Evolutionary conservation across 768 basidiomycete species (phyloP), one percentile per base, ranked within the genome.

Genomic region (Xerocomellus dryophilus): DNA sequence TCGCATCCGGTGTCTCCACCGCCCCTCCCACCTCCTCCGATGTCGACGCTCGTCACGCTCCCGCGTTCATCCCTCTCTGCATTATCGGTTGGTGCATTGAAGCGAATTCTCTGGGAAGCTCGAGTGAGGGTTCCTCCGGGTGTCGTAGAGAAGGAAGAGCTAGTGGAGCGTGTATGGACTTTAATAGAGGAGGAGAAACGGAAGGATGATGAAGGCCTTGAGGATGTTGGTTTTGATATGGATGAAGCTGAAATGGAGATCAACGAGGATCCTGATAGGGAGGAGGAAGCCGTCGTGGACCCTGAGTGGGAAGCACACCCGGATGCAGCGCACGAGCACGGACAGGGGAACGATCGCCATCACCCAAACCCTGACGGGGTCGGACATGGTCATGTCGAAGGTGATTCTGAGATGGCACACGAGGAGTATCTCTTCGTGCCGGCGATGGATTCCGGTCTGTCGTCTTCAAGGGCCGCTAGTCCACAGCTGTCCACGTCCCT

Each of bases 71-170:
- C 77, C 14, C 70, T 95, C n/a, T 67, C 76, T 2, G 69, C 76
- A 4, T 75, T 96, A 14, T 82, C 86, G 7, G 82, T 95, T 50
- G 74, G 82, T 21, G 72, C 78, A n/a, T 75, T 97, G 43, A 97
- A 97, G 67, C 76, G 78, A 2, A 79, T 96, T 18, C 70, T 97
- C 20, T 91, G 84, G 64, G 83, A 83, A 50, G 91, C 94, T 59
- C 92, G 88, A 51, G 89, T 90, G 27, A 76, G 85, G 63, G 66
- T 79, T 50, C 70, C 68, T 18, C 61, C 61, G 1, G 61, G 61
- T 36, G 73, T 94, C 2, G 73, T 96, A n/a, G 94, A 97, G 74
- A 97, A 97, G 74, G 73, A 77, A 21, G 91, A 93, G 46, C 69
- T 93, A n/a, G 89, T 93, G 14, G 76, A 69, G 40, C 88, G 87